Evolutionary conservation across 345 rosid genomes (phyloP).

Genomic region (Heritiera littoralis): DNA sequence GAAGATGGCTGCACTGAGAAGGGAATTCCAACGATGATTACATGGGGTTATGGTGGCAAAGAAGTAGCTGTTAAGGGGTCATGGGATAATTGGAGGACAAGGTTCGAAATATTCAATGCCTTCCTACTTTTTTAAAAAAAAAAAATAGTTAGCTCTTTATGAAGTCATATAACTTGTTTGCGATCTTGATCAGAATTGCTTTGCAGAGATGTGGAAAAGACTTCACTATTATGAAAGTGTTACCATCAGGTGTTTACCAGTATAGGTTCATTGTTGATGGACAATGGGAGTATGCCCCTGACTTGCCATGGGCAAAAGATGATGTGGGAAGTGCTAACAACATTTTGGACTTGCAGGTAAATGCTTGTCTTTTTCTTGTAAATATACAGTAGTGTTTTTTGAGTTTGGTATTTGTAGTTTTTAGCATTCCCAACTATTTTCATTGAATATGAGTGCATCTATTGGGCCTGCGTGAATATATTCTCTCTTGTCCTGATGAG

Average conservation of each 20-base stretch:
- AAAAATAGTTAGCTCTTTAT: not conserved
- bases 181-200: conserved; percentile 63
- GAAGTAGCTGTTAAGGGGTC: conserved; percentile 93
- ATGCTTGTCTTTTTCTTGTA: conserved; percentile 5
- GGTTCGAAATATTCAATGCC: conserved; percentile 39
- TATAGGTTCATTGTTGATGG: conserved; percentile 94
- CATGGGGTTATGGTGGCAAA: conserved; percentile 87
- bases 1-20: conserved; percentile 66
- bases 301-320: conserved; percentile 80
- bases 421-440: not conserved
- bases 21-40: conserved; percentile 91
- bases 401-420: not conserved
- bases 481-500: not conserved
- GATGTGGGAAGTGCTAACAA: conserved; percentile 79
- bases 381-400: not conserved
- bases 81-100: conserved; percentile 92
- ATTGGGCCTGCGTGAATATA: not conserved
- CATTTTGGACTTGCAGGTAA: conserved; percentile 86
- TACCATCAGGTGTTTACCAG: conserved; percentile 94
- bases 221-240: conserved; percentile 87
- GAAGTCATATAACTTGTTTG: conserved; percentile 19
- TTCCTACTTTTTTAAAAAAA: not conserved
- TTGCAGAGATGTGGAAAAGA: conserved; percentile 95
- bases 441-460: not conserved
- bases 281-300: conserved; percentile 80